phyloP scores from a whole-genome alignment of 1,284 basidiomycete genomes.

The Cryptococcus jaspeensis region DNA sequence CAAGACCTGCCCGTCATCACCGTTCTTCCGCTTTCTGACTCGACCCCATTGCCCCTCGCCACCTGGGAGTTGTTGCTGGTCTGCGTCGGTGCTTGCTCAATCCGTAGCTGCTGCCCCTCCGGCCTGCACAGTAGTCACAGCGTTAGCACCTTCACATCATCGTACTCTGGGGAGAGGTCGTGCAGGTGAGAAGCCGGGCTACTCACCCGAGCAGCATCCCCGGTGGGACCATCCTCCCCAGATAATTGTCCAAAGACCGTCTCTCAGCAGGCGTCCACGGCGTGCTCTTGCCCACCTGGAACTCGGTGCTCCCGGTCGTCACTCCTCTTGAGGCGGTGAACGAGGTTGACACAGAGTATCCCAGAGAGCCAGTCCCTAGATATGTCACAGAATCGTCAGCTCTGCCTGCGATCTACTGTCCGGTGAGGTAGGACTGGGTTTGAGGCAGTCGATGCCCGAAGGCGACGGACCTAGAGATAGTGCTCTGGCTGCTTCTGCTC shows the following conservation, averaged over 20 bases:
- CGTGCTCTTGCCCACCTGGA: slow-evolving; percentile 13
- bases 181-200: too few relatives aligned
- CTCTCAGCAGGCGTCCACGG: slow-evolving; percentile 9
- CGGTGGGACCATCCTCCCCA: slow-evolving; percentile 1
- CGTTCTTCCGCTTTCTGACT: too few relatives aligned
- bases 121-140: too few relatives aligned
- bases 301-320: slow-evolving; percentile 5
- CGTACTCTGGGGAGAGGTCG: too few relatives aligned
- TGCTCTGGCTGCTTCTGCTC: slow-evolving; percentile 8
- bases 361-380: background rate
- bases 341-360: slow-evolving; percentile 12
- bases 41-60: too few relatives aligned
- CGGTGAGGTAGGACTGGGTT: too few relatives aligned
- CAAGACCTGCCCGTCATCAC: too few relatives aligned
- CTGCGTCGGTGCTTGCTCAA: too few relatives aligned
- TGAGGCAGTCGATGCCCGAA: too few relatives aligned
- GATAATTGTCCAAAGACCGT: slow-evolving; percentile 5
- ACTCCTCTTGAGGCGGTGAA: slow-evolving; percentile 7
- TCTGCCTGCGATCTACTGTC: background rate
- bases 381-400: background rate
- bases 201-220: slow-evolving; percentile 11
- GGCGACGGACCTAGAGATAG: slow-evolving; percentile 3
- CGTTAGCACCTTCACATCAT: too few relatives aligned
- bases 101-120: too few relatives aligned
- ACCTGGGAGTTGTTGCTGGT: too few relatives aligned